Percentiles rank a stretch among this genome's conserved stretches.
These are phyloP conservation scores for Metschnikowia chrysomelidarum DNA, from an alignment of 805 yeast genomes.

Conservation along the genomic window DNA sequence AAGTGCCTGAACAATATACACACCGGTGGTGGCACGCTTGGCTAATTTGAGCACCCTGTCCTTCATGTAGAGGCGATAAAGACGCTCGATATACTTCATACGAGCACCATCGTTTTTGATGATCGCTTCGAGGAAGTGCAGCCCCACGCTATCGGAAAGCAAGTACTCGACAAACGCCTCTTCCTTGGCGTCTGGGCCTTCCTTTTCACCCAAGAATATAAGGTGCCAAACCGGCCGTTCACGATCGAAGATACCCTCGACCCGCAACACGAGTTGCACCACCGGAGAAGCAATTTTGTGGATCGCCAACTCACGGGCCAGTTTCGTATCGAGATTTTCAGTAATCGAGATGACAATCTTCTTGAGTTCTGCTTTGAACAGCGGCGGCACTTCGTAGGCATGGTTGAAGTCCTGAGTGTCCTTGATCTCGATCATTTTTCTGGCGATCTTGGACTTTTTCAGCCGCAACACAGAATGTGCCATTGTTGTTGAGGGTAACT, in stretches of 20 bases:
- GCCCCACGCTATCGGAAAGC: slow-evolving; percentile 86
- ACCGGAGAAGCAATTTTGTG: slow-evolving; percentile 88
- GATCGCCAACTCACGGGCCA: slow-evolving; percentile 69
- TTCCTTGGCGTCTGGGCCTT: slow-evolving; percentile 56
- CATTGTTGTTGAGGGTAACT: slow-evolving; percentile 68
- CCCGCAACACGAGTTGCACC: slow-evolving; percentile 68
- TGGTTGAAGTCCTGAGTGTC: slow-evolving; percentile 71
- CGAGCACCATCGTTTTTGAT: slow-evolving; percentile 61
- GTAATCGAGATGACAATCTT: slow-evolving; percentile 45
- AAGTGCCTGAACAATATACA: slow-evolving; percentile 71
- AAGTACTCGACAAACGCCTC: slow-evolving; percentile 82
- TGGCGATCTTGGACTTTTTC: slow-evolving; percentile 80
- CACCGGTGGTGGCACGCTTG: slow-evolving; percentile 80
- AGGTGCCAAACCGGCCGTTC: slow-evolving; percentile 70
- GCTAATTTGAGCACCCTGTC: slow-evolving; percentile 72
- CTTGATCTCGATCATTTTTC: slow-evolving; percentile 87
- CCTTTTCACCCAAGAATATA: slow-evolving; percentile 51
- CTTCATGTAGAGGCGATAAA: slow-evolving; percentile 69
- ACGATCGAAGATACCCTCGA: slow-evolving; percentile 77
- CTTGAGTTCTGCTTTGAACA: slow-evolving; percentile 61
- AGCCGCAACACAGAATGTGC: slow-evolving; percentile 75
- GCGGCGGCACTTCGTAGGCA: slow-evolving; percentile 64
- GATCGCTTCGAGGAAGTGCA: slow-evolving; percentile 80
- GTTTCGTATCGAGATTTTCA: slow-evolving; percentile 32
- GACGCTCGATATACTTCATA: slow-evolving; percentile 63